Evolutionary conservation across 148 eudicot genomes (phyloP), one percentile per base, ranked within the genome.

Genomic region (Heliosperma pusillum): DNA sequence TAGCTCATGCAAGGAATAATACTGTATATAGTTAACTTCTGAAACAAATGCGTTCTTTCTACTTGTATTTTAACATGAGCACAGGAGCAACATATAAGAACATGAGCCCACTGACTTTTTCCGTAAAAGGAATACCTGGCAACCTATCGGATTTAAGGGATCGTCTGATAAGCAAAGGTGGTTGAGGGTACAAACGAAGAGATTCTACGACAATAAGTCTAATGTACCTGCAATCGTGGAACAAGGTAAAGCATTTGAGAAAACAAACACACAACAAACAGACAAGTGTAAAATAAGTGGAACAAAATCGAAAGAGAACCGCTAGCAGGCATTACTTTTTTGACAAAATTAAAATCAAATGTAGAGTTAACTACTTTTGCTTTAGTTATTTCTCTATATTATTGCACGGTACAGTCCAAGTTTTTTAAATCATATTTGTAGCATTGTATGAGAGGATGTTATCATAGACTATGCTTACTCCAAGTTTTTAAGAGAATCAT

Each of bases 81-180:
- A 63, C 42, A 63, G 3, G 42, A 27, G 42, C n/a, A 63, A 27
- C 42, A 65, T 11, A 60, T 60, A 25, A 63, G 20, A 27, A 21
- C 67, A 16, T 4, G n/a, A 30, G 63, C 26, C 4, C 3, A 59
- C 3, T 10, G 24, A 59, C 45, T 19, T 42, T 33, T 40, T 3
- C 19, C 11, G 66, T 57, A 36, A 47, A 17, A 25, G 45, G 21
- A 52, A 6, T 88, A 95, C 98, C 98, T 80, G 98, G 98, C 77
- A 95, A 83, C 61, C 30, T 69, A 87, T 95, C 98, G 40, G 98
- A 45, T 81, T 83, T 88, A 10, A 95, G 91, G 71, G 94, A 10
- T 63, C 98, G 96, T 72, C 98, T 89, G 69, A 95, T 95, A 29
- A 95, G 98, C 87, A 95, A 85, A 25, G 98, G 98, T 58, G 98